Evolutionary conservation across 2,329 filamentous ascomycete genomes (phyloP).

Genomic region (Penicillium occitanis): DNA sequence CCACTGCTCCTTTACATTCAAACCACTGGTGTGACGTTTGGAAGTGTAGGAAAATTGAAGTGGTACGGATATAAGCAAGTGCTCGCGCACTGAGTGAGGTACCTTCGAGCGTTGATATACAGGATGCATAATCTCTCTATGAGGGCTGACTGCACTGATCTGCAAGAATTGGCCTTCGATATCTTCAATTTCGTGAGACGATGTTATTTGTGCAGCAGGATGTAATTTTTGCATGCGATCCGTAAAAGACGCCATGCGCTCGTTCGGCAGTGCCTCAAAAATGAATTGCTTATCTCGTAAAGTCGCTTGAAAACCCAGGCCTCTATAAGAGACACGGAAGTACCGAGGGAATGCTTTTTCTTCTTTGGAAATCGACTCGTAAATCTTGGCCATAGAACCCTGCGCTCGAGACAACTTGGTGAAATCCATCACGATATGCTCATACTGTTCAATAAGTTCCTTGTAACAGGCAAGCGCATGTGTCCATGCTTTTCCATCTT

Average conservation of each 20-base stretch:
- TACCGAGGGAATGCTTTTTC: conserved; percentile 78
- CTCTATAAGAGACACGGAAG: conserved; percentile 87
- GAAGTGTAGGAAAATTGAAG: conserved; percentile 74
- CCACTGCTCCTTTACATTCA: conserved; percentile 67
- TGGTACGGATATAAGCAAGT: conserved; percentile 76
- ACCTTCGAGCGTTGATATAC: conserved; percentile 89
- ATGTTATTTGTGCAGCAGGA: conserved; percentile 78
- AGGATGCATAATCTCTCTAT: conserved; percentile 77
- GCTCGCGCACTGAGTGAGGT: conserved; percentile 79
- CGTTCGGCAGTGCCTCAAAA: conserved; percentile 76
- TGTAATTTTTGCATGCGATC: conserved; percentile 92
- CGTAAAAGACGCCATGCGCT: conserved; percentile 77
- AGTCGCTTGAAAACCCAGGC: conserved; percentile 78
- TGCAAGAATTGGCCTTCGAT: conserved; percentile 89
- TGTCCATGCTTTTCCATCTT: conserved; percentile 92
- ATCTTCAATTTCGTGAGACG: conserved; percentile 68
- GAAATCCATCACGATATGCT: conserved; percentile 86
- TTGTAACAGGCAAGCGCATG: conserved; percentile 84
- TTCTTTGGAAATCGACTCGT: conserved; percentile 82
- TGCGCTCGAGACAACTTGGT: conserved; percentile 85
- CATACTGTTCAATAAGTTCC: conserved; percentile 89
- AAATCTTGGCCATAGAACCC: conserved; percentile 85
- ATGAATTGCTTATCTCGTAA: conserved; percentile 89
- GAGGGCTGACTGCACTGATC: conserved; percentile 74
- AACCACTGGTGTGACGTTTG: conserved; percentile 66